Evolutionary conservation across 2,329 filamentous ascomycete genomes (phyloP).

Genomic region (Hyphodiscus sp.): DNA sequence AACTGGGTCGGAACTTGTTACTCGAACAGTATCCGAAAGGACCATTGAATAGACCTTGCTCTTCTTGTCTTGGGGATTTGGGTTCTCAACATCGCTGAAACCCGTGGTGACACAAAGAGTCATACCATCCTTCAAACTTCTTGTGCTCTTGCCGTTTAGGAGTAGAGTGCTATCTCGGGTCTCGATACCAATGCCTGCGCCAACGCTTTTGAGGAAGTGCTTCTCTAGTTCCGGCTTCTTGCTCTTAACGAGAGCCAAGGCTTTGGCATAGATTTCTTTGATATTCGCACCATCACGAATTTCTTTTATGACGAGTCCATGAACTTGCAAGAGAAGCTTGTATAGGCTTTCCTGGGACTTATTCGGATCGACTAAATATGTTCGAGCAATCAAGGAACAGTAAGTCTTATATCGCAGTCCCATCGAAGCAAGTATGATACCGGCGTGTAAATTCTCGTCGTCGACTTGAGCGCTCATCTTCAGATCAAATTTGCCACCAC

Average conservation of each 20-base stretch:
- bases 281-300: constrained; percentile 78
- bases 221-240: constrained; percentile 96
- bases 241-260: constrained; percentile 68
- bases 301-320: constrained; percentile 85
- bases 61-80: constrained; percentile 80
- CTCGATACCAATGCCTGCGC: constrained; percentile 89
- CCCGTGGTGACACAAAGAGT: constrained; percentile 87
- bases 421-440: constrained; percentile 87
- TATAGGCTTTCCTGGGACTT: constrained; percentile 94
- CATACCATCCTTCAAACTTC: constrained; percentile 91
- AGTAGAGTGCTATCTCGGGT: constrained; percentile 76
- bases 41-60: constrained; percentile 85
- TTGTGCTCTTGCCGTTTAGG: constrained; percentile 78
- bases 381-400: constrained; percentile 84
- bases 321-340: constrained; percentile 76
- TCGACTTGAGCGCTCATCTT: constrained; percentile 74
- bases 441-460: constrained; percentile 76
- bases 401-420: constrained; percentile 95
- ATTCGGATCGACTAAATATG: constrained; percentile 94
- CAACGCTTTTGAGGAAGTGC: constrained; percentile 88
- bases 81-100: constrained; percentile 83
- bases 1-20: constrained; percentile 69
- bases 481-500: constrained; percentile 90
- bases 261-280: constrained; percentile 90
- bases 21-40: constrained; percentile 88